Percentiles rank a stretch among this genome's conserved stretches.
phyloP scores from a whole-genome alignment of 305 asterid genomes.

The Fraxinus platypoda region DNA sequence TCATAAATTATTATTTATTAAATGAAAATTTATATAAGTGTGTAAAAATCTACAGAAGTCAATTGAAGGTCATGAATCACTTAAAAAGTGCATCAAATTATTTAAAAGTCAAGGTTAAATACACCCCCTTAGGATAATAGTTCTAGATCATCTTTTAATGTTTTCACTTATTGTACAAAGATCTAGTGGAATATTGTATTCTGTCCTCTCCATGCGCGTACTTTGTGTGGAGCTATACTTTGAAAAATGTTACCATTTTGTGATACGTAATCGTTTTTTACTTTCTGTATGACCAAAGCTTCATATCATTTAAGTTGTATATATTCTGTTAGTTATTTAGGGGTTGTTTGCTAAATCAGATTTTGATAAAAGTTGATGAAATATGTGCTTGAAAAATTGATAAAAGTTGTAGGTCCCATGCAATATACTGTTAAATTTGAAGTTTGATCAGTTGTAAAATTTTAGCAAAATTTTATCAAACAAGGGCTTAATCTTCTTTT shows the following conservation, averaged over 20 bases:
- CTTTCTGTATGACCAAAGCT: not conserved
- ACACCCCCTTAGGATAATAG: not conserved
- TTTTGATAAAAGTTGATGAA: not conserved
- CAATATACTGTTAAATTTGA: not conserved
- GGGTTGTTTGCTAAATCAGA: not conserved
- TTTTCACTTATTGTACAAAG: not conserved
- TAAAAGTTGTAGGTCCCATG: not conserved
- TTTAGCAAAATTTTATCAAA: not conserved
- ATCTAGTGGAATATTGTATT: not conserved
- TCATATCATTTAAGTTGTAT: not conserved
- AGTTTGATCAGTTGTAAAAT: not conserved
- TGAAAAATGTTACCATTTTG: not conserved
- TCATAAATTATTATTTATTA: not conserved
- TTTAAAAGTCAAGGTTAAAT: not conserved
- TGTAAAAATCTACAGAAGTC: not conserved
- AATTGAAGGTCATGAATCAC: not conserved
- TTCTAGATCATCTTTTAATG: not conserved
- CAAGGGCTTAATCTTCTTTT: not conserved
- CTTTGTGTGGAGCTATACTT: not conserved
- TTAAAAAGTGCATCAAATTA: not conserved
- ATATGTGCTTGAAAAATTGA: too few species aligned
- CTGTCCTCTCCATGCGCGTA: not conserved
- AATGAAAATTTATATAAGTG: not conserved
- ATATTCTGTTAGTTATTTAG: not conserved
- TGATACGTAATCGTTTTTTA: not conserved